Conservation (phyloP, 225 moss, liverwort and hornwort species). For the Climacium dendroides region DNA sequence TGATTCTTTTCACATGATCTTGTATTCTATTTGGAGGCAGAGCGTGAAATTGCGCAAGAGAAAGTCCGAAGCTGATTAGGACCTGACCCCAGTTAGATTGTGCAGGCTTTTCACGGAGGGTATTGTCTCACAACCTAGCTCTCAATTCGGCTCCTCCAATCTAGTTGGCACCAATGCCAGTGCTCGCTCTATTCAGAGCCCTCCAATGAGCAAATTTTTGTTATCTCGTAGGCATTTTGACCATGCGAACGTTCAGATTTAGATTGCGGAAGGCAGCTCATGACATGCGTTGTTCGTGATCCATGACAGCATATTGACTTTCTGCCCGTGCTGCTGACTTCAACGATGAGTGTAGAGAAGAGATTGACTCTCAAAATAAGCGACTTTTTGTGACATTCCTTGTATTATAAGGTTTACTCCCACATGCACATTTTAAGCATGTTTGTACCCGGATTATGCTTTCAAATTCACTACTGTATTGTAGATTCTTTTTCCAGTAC, state of each 20-base stretch:
- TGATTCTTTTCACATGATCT: conserved; percentile 52
- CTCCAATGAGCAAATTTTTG: not conserved
- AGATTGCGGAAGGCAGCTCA: not conserved
- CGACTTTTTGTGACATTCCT: not conserved
- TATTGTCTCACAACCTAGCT: not conserved
- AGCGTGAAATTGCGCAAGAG: not conserved
- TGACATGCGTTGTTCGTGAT: not conserved
- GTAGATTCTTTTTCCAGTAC: not conserved
- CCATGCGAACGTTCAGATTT: not conserved
- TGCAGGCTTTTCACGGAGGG: not conserved
- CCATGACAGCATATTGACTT: not conserved
- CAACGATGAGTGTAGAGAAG: not conserved
- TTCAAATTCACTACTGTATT: not conserved
- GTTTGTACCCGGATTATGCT: not conserved
- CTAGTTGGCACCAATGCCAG: not conserved
- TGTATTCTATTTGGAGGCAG: conserved; percentile 51
- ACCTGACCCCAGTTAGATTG: not conserved
- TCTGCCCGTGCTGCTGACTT: not conserved
- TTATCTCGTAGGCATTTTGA: not conserved
- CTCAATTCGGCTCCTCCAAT: not conserved
- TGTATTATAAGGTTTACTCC: not conserved
- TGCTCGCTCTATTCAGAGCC: not conserved
- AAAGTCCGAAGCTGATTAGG: not conserved
- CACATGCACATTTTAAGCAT: not conserved
- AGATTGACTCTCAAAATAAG: not conserved